phyloP scores from a whole-genome alignment of 352 stramenopile species.

The Phytophthora rubi region DNA sequence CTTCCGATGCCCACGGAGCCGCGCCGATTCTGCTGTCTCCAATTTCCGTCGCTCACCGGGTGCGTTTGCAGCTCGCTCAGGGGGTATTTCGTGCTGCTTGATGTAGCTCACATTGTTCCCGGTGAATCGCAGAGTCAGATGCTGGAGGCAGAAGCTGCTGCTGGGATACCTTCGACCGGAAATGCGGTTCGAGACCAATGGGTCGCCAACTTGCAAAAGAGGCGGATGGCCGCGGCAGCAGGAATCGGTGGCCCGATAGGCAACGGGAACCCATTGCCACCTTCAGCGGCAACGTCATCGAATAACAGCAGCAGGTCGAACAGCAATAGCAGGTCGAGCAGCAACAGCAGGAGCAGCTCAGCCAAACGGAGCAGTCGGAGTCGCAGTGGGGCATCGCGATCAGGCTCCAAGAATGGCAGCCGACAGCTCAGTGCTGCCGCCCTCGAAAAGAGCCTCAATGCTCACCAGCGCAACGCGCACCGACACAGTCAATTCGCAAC shows the following conservation, averaged over 20 bases:
- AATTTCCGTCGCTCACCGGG: slow-evolving; percentile 57
- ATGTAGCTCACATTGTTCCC: slow-evolving; percentile 18
- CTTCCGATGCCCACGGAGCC: slow-evolving; percentile 28
- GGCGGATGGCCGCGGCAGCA: slow-evolving; percentile 49
- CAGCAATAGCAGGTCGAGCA: slow-evolving; percentile 22
- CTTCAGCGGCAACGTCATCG: slow-evolving; percentile 1
- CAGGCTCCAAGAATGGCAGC: slow-evolving; percentile 18
- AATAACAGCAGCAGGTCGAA: slow-evolving; percentile 2
- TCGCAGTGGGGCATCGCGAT: slow-evolving; percentile 21
- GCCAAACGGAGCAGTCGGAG: slow-evolving; percentile 38
- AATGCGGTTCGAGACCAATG: slow-evolving; percentile 86
- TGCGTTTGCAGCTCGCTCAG: slow-evolving; percentile 26
- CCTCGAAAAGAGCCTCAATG: slow-evolving; percentile 46
- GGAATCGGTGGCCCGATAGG: slow-evolving; percentile 31
- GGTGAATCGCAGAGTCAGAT: slow-evolving; percentile 33
- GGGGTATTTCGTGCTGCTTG: neutral
- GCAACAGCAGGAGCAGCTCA: slow-evolving; percentile 28
- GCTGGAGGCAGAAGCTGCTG: slow-evolving; percentile 29
- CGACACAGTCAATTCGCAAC: slow-evolving; percentile 40
- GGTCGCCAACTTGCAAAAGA: slow-evolving; percentile 88
- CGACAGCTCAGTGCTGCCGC: slow-evolving; percentile 26
- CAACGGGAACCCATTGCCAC: slow-evolving; percentile 32
- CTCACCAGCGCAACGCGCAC: slow-evolving; percentile 39
- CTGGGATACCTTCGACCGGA: slow-evolving; percentile 17
- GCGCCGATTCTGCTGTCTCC: slow-evolving; percentile 52